Evolutionary conservation across 2,329 filamentous ascomycete genomes (phyloP).

Genomic region (Plectosphaerella cucumerina): DNA sequence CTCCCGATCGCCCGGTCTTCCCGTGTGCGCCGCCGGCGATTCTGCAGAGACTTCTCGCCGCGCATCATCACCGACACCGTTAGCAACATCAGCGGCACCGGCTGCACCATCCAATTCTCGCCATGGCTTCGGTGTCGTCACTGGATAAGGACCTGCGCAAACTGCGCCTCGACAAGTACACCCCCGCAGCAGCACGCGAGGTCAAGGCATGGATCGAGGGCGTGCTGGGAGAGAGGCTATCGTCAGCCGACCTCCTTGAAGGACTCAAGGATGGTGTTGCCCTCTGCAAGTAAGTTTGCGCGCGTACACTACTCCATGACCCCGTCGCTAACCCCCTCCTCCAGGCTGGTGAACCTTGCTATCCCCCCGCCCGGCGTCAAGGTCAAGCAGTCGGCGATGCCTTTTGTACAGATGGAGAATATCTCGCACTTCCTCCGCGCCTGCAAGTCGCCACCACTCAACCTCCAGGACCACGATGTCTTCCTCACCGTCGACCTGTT

Average conservation of each 20-base stretch:
- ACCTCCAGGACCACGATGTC: slow-evolving; percentile 86
- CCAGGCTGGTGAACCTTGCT: slow-evolving; percentile 76
- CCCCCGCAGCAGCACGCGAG: slow-evolving; percentile 83
- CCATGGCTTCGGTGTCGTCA: slow-evolving; percentile 89
- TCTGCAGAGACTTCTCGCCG: not conserved
- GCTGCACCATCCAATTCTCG: not conserved
- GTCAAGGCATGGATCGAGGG: slow-evolving; percentile 82
- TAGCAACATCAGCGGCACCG: not conserved
- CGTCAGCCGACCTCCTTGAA: slow-evolving; percentile 74
- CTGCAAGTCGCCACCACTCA: slow-evolving; percentile 79
- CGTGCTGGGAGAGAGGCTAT: slow-evolving; percentile 68
- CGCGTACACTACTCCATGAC: not conserved
- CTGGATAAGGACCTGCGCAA: slow-evolving; percentile 94
- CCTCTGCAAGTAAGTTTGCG: slow-evolving; percentile 73
- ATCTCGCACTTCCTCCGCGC: slow-evolving; percentile 92
- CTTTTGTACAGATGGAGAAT: slow-evolving; percentile 99
- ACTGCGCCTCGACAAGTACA: slow-evolving; percentile 89
- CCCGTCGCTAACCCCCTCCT: slow-evolving; percentile 14
- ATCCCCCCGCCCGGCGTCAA: slow-evolving; percentile 74
- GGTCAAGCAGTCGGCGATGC: slow-evolving; percentile 91
- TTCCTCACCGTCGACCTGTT: slow-evolving; percentile 97
- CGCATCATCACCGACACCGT: not conserved
- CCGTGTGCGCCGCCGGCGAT: not conserved
- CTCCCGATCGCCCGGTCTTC: not conserved
- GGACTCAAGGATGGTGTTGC: slow-evolving; percentile 85